These are phyloP conservation scores for Cytospora paraplurivora DNA, from an alignment of 2,329 filamentous ascomycete species.

Conservation along the genomic window DNA sequence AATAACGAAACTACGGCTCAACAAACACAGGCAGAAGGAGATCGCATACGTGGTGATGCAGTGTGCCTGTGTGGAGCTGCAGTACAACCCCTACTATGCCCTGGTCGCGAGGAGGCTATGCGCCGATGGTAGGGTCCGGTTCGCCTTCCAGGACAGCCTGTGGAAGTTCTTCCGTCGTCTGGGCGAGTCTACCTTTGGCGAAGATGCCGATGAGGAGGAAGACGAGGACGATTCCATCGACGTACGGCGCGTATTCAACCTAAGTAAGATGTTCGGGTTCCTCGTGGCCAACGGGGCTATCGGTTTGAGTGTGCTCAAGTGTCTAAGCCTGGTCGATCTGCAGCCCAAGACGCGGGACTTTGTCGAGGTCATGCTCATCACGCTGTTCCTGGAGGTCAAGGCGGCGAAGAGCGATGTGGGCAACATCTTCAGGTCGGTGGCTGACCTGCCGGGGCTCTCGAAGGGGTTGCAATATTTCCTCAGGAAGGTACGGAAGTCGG, in stretches of 20 bases:
- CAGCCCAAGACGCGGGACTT: slow-evolving; percentile 77
- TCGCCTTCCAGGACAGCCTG: slow-evolving; percentile 83
- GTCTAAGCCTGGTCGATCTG: slow-evolving; percentile 76
- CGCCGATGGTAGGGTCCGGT: slow-evolving; percentile 71
- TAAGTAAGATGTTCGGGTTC: slow-evolving; percentile 57
- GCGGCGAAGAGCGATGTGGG: slow-evolving; percentile 50
- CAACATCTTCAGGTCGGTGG: slow-evolving; percentile 66
- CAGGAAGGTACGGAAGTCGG: slow-evolving; percentile 69
- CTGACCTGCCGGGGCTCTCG: slow-evolving; percentile 67
- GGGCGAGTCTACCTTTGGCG: slow-evolving; percentile 76
- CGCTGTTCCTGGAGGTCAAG: slow-evolving; percentile 62
- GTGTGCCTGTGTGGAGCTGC: slow-evolving; percentile 78
- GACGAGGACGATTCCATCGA: slow-evolving; percentile 54
- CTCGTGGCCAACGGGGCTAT: slow-evolving; percentile 51
- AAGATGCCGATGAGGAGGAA: slow-evolving; percentile 59
- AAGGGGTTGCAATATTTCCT: slow-evolving; percentile 80
- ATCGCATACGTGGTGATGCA: slow-evolving; percentile 86
- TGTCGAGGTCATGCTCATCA: slow-evolving; percentile 78
- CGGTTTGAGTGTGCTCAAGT: slow-evolving; percentile 58
- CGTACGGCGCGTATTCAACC: slow-evolving; percentile 52
- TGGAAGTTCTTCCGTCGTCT: slow-evolving; percentile 85
- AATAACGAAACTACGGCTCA: slow-evolving; percentile 79
- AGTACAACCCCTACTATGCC: slow-evolving; percentile 93
- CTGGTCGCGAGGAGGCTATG: slow-evolving; percentile 81
- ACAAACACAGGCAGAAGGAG: slow-evolving; percentile 82